Evolutionary conservation across 371 early-diverging fungal genomes (phyloP), one percentile per base, ranked within the genome.

Genomic region (Circinella minor): DNA sequence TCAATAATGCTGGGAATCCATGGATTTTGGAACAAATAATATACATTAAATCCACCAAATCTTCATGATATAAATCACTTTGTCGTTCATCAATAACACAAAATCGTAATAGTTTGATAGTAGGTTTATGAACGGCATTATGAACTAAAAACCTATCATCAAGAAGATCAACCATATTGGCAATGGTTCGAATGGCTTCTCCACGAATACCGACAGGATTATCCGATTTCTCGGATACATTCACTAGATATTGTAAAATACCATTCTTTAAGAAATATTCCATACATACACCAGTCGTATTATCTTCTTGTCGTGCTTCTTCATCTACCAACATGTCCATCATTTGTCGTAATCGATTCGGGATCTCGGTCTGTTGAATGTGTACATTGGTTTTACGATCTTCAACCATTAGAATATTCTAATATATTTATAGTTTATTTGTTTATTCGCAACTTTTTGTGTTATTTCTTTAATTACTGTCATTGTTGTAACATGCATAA

Each of bases 291-390:
- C 96, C 97, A 0, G 93, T 92, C 2, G 90, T 86, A 43, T 86
- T 86, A 48, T 90, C 87, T 11, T 89, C 85, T 68, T 90, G 90
- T 47, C 91, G 77, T 36, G 90, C 90, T 72, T 95, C 94, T 81
- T 98, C 98, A 75, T 94, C 94, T 13, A 96, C 92, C 13, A 98
- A 84, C 71, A 96, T 80, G 79, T 96, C 96, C 5, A 93, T 91
- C 92, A 98, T 95, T 49, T 82, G 81, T 62, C 92, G 88, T 60
- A 98, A 87, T 62, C 86, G 87, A 36, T 69, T 64, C 14, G 95
- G 92, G 71, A 97, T 94, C 66, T 91, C 92, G 13, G 96, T 97
- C 55, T 92, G 89, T 39, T 86, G 82, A 4, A 95, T 91, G 65
- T 86, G 78, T 43, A 86, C 48, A 69, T 84, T 73, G 70, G 79